Percentiles rank a stretch among this genome's conserved stretches.
Evolutionary conservation across 768 basidiomycete species (phyloP).

Genomic region (Panus rudis): DNA sequence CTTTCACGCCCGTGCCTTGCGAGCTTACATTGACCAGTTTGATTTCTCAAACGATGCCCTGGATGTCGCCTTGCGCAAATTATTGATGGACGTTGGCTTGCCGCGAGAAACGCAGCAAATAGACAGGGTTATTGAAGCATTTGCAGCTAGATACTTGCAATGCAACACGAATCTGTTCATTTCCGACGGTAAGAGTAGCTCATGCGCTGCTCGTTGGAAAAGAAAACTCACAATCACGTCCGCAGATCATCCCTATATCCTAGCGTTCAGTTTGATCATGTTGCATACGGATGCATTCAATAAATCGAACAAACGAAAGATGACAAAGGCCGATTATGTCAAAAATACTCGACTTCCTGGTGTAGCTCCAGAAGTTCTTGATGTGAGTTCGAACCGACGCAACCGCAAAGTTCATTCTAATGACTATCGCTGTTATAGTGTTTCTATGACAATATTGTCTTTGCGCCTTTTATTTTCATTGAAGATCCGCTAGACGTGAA

Average conservation of each 20-base stretch:
- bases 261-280: slow-evolving; percentile 98
- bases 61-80: slow-evolving; percentile 82
- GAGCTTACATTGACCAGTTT: slow-evolving; percentile 67
- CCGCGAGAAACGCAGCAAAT: slow-evolving; percentile 98
- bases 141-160: slow-evolving; percentile 74
- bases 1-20: slow-evolving; percentile 64
- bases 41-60: slow-evolving; percentile 75
- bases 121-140: slow-evolving; percentile 94
- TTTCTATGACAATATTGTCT: slow-evolving; percentile 94
- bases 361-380: slow-evolving; percentile 73
- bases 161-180: slow-evolving; percentile 81
- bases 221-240: neutral
- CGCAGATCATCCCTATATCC: slow-evolving; percentile 82
- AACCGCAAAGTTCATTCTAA: neutral
- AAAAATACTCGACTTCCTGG: slow-evolving; percentile 89
- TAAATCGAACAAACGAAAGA: slow-evolving; percentile 94
- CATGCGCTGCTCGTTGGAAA: no score
- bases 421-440: slow-evolving; percentile 43
- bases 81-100: slow-evolving; percentile 87
- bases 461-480: slow-evolving; percentile 93
- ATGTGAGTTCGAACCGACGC: slow-evolving; percentile 43
- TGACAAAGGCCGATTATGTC: slow-evolving; percentile 92
- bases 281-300: slow-evolving; percentile 98
- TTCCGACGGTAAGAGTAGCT: slow-evolving; percentile 51
- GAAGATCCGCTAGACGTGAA: slow-evolving; percentile 80